A percentile compares a stretch with the other conserved stretches of the same genome.
Conservation (phyloP, 2,329 filamentous ascomycete genomes). For the Talaromyces sp. region DNA sequence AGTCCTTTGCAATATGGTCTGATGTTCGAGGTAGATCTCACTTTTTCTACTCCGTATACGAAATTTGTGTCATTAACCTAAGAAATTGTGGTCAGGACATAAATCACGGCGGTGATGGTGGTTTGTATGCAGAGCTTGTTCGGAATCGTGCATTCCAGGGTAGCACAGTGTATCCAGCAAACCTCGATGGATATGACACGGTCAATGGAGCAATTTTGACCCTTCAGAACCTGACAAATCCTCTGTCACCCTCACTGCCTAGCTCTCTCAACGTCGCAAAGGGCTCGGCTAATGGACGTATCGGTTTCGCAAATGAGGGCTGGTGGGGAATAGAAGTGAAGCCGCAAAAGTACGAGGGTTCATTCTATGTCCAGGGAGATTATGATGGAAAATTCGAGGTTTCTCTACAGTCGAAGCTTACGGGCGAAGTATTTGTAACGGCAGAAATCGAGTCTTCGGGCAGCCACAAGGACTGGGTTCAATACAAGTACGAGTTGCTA, state of each 20-base stretch:
- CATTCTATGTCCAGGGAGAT: slow-evolving; percentile 29
- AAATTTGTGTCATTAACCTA: neutral
- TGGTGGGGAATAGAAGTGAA: slow-evolving; percentile 32
- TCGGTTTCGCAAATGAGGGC: slow-evolving; percentile 47
- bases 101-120: slow-evolving; percentile 64
- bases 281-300: slow-evolving; percentile 26
- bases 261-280: slow-evolving; percentile 26
- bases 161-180: slow-evolving; percentile 2
- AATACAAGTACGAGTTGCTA: slow-evolving; percentile 24
- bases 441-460: neutral
- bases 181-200: neutral
- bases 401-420: neutral
- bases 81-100: neutral
- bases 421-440: neutral
- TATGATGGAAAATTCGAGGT: neutral
- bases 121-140: slow-evolving; percentile 69
- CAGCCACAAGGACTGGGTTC: slow-evolving; percentile 6
- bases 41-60: neutral
- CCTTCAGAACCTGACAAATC: neutral
- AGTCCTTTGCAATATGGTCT: slow-evolving; percentile 42
- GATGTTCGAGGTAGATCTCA: slow-evolving; percentile 39
- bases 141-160: slow-evolving; percentile 68
- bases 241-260: neutral
- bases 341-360: slow-evolving; percentile 26
- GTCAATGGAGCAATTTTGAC: neutral